These are phyloP conservation scores for Fusarium euwallaceae DNA, from an alignment of 2,329 filamentous ascomycete species.

Conservation along the genomic window DNA sequence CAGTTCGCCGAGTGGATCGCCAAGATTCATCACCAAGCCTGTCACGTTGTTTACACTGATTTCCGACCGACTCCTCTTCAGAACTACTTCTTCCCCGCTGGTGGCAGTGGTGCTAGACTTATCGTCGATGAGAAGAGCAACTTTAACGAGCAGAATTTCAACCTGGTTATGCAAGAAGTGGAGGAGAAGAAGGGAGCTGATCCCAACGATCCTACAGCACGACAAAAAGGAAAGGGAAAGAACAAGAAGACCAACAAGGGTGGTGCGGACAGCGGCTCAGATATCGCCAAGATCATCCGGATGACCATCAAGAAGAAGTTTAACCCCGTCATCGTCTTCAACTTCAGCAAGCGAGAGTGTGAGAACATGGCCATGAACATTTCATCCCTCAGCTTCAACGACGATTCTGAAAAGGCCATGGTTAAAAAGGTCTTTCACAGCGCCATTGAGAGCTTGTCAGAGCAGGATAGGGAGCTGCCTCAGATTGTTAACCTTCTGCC, in stretches of 20 bases:
- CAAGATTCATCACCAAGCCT: constrained; percentile 97
- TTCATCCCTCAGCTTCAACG: constrained; percentile 91
- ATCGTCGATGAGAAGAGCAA: constrained; percentile 97
- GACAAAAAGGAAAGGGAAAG: constrained; percentile 87
- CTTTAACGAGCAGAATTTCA: constrained; percentile 98
- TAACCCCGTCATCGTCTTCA: constrained; percentile 99
- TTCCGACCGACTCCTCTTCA: constrained; percentile 97
- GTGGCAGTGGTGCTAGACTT: constrained; percentile 91
- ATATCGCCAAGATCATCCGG: constrained; percentile 97
- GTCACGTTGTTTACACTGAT: constrained; percentile 98
- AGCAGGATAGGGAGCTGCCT: constrained; percentile 88
- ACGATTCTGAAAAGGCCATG: constrained; percentile 94
- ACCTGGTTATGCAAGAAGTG: constrained; percentile 92
- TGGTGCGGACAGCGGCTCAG: constrained; percentile 78
- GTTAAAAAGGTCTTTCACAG: constrained; percentile 94
- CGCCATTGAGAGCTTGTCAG: constrained; percentile 91
- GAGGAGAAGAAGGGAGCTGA: constrained; percentile 90
- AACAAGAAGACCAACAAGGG: constrained; percentile 94
- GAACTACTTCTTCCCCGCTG: constrained; percentile 96
- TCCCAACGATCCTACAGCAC: constrained; percentile 81
- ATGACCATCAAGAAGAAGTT: constrained; percentile 99
- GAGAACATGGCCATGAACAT: constrained; percentile 91
- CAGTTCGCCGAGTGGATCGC: constrained; percentile 99
- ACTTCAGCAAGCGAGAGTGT: constrained; percentile 98
- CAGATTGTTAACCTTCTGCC: constrained; percentile 94